Evolutionary conservation across 75 land plant genomes (phyloP).

Genomic region (Chamaecyparis obtusa): DNA sequence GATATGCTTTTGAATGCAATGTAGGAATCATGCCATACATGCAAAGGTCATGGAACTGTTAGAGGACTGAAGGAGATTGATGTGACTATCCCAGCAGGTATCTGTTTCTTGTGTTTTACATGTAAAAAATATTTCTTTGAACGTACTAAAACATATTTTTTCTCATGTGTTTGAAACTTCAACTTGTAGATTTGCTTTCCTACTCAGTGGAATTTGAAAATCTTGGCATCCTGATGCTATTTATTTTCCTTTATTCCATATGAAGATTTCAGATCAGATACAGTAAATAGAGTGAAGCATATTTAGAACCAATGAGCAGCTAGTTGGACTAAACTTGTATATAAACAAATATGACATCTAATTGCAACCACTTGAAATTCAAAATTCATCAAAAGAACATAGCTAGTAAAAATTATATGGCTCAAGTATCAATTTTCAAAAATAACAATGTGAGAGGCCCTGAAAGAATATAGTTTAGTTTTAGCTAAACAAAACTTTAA

Average conservation of each 20-base stretch:
- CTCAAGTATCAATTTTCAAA: background rate
- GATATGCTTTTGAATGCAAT: background rate
- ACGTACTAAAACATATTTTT: background rate
- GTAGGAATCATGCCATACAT: conserved; percentile 64
- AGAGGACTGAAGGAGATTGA: conserved; percentile 58
- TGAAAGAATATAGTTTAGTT: background rate
- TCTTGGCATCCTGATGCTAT: background rate
- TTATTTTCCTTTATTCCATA: background rate
- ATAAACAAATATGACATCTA: background rate
- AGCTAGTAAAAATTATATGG: background rate
- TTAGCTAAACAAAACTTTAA: background rate
- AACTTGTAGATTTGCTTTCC: background rate
- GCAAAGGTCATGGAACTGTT: conserved; percentile 73
- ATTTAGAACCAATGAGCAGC: background rate
- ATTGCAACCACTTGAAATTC: background rate
- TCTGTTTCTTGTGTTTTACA: background rate
- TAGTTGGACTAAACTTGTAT: background rate
- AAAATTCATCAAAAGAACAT: background rate
- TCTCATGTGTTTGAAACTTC: background rate
- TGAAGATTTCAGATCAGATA: background rate
- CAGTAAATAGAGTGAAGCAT: background rate
- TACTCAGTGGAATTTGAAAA: background rate
- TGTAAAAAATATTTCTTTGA: background rate
- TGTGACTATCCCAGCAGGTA: conserved; percentile 82
- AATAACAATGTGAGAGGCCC: background rate